Evolutionary conservation across 306 rosid genomes (phyloP), one percentile per base, ranked within the genome.

Genomic region (Quercus ilex): DNA sequence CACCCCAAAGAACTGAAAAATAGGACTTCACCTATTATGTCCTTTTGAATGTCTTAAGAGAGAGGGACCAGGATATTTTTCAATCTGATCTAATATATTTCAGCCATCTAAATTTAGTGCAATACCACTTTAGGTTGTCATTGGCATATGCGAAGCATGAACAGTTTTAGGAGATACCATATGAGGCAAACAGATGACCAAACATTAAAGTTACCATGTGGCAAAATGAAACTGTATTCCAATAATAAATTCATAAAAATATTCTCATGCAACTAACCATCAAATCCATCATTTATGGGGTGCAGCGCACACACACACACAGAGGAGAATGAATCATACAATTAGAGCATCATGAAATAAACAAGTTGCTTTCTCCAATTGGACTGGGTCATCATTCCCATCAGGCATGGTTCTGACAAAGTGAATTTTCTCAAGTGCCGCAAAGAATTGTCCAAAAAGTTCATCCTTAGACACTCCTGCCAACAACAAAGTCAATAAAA

Each of bases 381-480:
- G 93, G 76, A 81, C 83, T 20, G 77, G 65, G 79, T 94, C 99
- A 78, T 94, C 99, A 74, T 76, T 83, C 69, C 95, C 98, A 82
- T 91, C 93, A 80, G 81, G 78, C 77, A 82, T 82, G 72, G 87
- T 79, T 91, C 81, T 74, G 71, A 92, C 91, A 78, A 74, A 94
- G 69, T 73, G 78, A 79, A 52, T 87, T 79, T 81, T 90, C 89
- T 92, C 99, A 68, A 94, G 88, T 12, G 97, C 95, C 58, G 92
- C 83, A 86, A 94, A 88, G 83, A 92, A 91, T 84, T 84, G 87
- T 46, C 90, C 97, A 71, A 90, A 87, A 53, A 94, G 93, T 80
- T 89, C 97, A 81, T 94, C 99, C 89, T 79, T 90, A 38, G 96
- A 83, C 19, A 70, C 87, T 80, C 92, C 92, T 84, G 85, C 79